Base-by-base conservation (phyloP, 176 grass and related monocot species). In the Oryza rufipogon region DNA sequence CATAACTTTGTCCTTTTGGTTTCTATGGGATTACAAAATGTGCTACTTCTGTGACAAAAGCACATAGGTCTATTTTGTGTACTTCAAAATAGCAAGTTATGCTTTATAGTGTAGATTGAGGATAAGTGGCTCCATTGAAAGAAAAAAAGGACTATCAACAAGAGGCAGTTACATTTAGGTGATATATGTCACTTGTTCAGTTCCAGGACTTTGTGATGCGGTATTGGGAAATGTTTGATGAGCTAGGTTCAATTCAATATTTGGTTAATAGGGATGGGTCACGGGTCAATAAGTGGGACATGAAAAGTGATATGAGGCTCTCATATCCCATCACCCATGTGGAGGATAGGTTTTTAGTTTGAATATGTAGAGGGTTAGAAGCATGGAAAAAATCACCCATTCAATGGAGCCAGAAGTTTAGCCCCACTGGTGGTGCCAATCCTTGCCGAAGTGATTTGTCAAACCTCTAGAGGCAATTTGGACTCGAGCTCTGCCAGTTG, bases 11-110 rank as follows among this genome's bases (percentile, higher is more conserved):
- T 54, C 23, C 49, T 49, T 7, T 82, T 15, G 46, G 36, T 65
- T 10, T n/a, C 8, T 25, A 19, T 36, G 22, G 15, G 60, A 42
- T 61, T 70, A 72, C 13, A 66, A 78, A 52, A 71, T 52, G 2
- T 68, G 44, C 17, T 77, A 63, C 17, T 84, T 33, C 44, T 42
- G 26, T 26, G 47, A 13, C 48, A 83, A 69, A 83, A 17, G 25
- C 32, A 52, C 15, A 38, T 44, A 9, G 11, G 51, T 79, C 15
- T 73, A 19, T 88, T 73, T 36, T 41, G 22, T 73, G 20, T 81
- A 75, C 54, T 52, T 38, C 42, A 80, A 74, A 76, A 46, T 81
- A 69, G 22, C 61, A 73, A 70, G 42, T 80, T 36, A 48, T 68
- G 41, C 17, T 80, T 76, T 51, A 23, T 10, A 42, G 66, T 70